phyloP scores from a whole-genome alignment of 1,139 yeast species.

The Debaryomyces sp. region DNA sequence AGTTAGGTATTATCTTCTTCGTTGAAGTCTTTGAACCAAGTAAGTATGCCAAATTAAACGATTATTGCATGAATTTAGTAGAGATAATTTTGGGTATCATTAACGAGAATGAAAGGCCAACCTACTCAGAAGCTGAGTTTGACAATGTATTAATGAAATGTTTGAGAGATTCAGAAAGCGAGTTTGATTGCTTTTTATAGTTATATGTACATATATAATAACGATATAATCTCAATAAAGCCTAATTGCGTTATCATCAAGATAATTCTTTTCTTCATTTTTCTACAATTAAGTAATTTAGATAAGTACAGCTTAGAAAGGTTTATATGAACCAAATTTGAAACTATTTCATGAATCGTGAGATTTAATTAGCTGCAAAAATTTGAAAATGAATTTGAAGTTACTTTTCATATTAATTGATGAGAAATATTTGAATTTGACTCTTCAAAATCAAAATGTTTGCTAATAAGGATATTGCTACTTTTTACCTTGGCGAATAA shows the following conservation, averaged over 20 bases:
- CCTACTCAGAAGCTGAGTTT: constrained; percentile 28
- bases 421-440: background rate
- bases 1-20: constrained; percentile 43
- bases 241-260: background rate
- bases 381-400: background rate
- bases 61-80: constrained; percentile 37
- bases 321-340: background rate
- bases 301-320: no score
- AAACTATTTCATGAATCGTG: background rate
- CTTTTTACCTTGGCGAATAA: constrained; percentile 50
- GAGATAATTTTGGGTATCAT: constrained; percentile 36
- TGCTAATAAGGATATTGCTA: constrained; percentile 12
- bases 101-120: constrained; percentile 28
- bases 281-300: no score
- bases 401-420: background rate
- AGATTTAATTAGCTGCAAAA: background rate
- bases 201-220: background rate
- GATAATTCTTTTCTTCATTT: background rate
- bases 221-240: background rate
- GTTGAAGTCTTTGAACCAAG: constrained; percentile 46
- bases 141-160: constrained; percentile 31
- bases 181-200: constrained; percentile 27
- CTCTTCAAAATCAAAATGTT: background rate
- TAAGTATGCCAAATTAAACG: constrained; percentile 37
- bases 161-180: constrained; percentile 35